Base-by-base conservation (phyloP, 169 alveolate genomes). In the Cryptosporidium baileyi region DNA sequence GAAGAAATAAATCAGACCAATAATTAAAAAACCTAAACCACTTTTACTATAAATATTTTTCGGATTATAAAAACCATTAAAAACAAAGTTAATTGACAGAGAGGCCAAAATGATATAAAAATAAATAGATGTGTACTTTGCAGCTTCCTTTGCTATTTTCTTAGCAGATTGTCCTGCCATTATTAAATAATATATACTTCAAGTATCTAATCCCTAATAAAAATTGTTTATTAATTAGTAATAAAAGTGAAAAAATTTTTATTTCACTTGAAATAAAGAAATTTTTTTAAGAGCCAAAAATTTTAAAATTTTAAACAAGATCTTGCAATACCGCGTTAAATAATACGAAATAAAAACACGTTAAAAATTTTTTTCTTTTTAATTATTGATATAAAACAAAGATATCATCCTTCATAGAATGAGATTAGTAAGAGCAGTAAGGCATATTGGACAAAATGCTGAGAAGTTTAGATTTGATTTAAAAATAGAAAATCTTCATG, bases 101-200 rank as follows among this genome's bases (percentile, higher is more conserved):
- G 62, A 74, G 19, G 67, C 15, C 13, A 57, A 22, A 36, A 74
- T 38, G 11, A 74, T 28, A 28, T 54, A 54, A 36, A 74, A 61
- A 24, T 74, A 74, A 19, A 74, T 74, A 15, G 67, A 54, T 36
- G 19, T 74, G 26, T 74, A 74, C 24, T 74, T 74, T 15, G 54
- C 52, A 32, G 85, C 67, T 57, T 74, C 85, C 34, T 74, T 74
- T 15, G 85, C 85, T 22, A 74, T 74, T 36, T 43, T 74, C 43
- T 74, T 74, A 15, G 85, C 85, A 6, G 85, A 74, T 34, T 74
- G 85, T 19, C 85, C 85, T 30, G 85, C 85, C 85, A 74, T 74
- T 15, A 22, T 74, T 5, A 13, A n/a, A n/a, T n/a, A n/a, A 3
- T 57, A 4, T 9, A 57, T 4, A 24, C 26, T 0, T 57, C 40